Evolutionary conservation across 768 basidiomycete species (phyloP), one percentile per base, ranked within the genome.

Genomic region (Tulasnella sp.): DNA sequence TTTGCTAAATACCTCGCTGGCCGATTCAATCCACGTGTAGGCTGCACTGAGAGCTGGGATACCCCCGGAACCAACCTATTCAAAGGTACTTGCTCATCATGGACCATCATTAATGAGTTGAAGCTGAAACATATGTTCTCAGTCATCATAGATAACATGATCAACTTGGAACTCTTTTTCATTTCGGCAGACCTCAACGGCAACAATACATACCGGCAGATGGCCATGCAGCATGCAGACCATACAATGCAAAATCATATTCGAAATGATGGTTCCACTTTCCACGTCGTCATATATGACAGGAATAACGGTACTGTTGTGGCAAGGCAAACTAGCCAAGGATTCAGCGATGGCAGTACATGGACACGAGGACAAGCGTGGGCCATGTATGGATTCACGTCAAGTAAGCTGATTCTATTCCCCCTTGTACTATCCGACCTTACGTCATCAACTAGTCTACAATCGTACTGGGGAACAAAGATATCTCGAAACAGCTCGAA

Each of bases 281-380:
- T 53, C 45, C 60, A 61, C 47, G 57, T 61, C 9, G 57, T 61
- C 1, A 50, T 58, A 22, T 61, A 61, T 44, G 35, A 54, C 27
- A 32, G 45, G 25, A 53, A 43, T 2, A 82, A 78, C 4, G 82
- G 81, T 2, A 61, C 55, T 1, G 79, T 84, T 32, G 75, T 76
- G 48, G 62, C 64, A 45, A 75, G 70, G 58, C 64, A 70, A 42
- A 83, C 82, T 1, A 62, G 70, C 0, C 81, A 83, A 60, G 81
- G 81, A 0, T 82, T 69, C 59, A 67, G 79, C 19, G 71, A 81
- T 37, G 39, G 33, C 45, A 82, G 79, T 61, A 83, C 83, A 5
- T 83, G 82, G 82, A 73, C 78, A 40, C 75, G 82, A 27, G 81
- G 81, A 6, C 77, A 85, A 61, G 73, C 76, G 12, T 83, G 81